phyloP scores from a whole-genome alignment of 495 filamentous ascomycete species.

The Xylaria cubensis region DNA sequence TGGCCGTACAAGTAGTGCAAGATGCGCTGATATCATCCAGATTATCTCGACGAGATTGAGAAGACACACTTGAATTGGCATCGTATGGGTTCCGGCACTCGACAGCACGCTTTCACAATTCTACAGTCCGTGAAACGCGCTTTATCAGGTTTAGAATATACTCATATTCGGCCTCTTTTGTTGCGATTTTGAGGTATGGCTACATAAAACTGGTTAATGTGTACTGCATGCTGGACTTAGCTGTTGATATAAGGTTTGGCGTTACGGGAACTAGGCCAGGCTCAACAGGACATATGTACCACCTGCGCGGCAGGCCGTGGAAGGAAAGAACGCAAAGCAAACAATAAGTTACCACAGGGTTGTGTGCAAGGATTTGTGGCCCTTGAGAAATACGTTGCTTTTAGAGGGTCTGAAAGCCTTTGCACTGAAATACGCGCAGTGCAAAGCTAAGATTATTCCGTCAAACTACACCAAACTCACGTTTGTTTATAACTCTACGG shows the following conservation, averaged over 20 bases:
- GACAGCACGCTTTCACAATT: not conserved
- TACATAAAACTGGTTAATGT: conserved; percentile 3
- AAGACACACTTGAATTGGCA: not conserved
- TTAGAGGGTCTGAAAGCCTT: not conserved
- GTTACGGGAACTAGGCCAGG: not conserved
- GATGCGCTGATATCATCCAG: not conserved
- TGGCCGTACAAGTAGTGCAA: not conserved
- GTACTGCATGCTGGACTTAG: not conserved
- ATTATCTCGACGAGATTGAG: not conserved
- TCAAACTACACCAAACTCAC: not conserved
- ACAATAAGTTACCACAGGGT: not conserved
- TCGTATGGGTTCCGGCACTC: not conserved
- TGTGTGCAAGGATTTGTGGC: not conserved
- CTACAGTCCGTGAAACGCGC: not conserved
- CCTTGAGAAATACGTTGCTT: not conserved
- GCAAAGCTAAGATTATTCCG: not conserved
- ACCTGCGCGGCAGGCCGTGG: not conserved
- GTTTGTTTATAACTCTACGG: not conserved
- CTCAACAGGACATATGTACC: conserved; percentile 4
- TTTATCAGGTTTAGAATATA: not conserved
- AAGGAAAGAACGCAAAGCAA: not conserved
- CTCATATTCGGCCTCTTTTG: not conserved
- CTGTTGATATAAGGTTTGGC: not conserved
- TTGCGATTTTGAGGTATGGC: not conserved
- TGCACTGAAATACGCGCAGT: not conserved